A percentile compares a stretch with the other conserved stretches of the same genome.
Conservation (phyloP, 2,329 filamentous ascomycete species). For the Diaporthe batatas region DNA sequence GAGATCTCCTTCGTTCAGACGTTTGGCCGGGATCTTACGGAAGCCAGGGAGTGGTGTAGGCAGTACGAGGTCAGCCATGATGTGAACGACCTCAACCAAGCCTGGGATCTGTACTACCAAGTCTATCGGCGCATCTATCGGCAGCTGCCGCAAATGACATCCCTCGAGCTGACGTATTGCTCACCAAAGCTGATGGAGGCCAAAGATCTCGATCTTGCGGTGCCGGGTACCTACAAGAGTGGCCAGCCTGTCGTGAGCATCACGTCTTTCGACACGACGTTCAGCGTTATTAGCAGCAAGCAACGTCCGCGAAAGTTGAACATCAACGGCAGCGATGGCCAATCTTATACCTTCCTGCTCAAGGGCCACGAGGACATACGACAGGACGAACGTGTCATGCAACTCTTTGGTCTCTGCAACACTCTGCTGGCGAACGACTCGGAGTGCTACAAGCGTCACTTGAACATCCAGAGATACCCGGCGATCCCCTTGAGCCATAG, state of each 20-base stretch:
- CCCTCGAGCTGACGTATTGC: constrained; percentile 94
- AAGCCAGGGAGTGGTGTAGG: constrained; percentile 95
- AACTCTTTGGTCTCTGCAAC: constrained; percentile 97
- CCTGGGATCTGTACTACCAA: constrained; percentile 99
- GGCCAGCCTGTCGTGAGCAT: constrained; percentile 84
- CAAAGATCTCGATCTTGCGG: constrained; percentile 88
- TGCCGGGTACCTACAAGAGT: constrained; percentile 94
- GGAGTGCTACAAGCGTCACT: constrained; percentile 95
- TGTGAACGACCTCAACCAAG: constrained; percentile 94
- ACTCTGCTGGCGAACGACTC: constrained; percentile 93
- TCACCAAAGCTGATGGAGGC: constrained; percentile 92
- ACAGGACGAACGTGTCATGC: constrained; percentile 99
- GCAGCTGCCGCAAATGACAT: constrained; percentile 92
- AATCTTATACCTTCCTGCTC: constrained; percentile 86
- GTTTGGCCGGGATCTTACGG: constrained; percentile 93
- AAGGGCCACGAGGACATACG: constrained; percentile 99
- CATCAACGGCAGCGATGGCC: constrained; percentile 89
- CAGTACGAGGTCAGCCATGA: constrained; percentile 92
- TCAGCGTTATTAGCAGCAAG: constrained; percentile 95
- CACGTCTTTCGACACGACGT: constrained; percentile 88
- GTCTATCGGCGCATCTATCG: constrained; percentile 96
- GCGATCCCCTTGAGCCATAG: constrained; percentile 98
- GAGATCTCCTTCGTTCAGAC: constrained; percentile 98
- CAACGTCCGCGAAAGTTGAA: constrained; percentile 93
- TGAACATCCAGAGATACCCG: constrained; percentile 95